Evolutionary conservation across 2,329 filamentous ascomycete species (phyloP).

Genomic region (Colletotrichum incanum): DNA sequence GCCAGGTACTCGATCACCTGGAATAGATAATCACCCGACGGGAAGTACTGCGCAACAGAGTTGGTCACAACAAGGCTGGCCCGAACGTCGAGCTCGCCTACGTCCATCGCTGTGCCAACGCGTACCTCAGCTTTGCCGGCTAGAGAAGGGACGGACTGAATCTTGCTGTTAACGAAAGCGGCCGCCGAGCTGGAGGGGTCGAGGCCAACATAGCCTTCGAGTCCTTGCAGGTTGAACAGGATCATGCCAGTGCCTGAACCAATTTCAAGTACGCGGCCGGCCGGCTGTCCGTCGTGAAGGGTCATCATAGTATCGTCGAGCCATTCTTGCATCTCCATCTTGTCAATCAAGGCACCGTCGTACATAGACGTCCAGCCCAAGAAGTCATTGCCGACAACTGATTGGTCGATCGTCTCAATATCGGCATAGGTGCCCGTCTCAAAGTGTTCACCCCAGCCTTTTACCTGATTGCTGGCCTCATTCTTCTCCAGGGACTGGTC

Average conservation of each 20-base stretch:
- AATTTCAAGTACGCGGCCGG: conserved; percentile 48
- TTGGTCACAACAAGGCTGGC: conserved; percentile 40
- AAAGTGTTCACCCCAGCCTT: conserved; percentile 45
- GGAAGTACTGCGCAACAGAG: conserved; percentile 51
- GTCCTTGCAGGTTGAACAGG: conserved; percentile 48
- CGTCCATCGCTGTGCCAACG: conserved; percentile 45
- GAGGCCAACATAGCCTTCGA: conserved; percentile 49
- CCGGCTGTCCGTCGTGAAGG: conserved; percentile 11
- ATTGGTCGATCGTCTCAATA: conserved; percentile 36
- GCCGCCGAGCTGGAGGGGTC: conserved; percentile 48
- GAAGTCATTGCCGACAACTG: conserved; percentile 48
- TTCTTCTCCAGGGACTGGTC: conserved; percentile 14
- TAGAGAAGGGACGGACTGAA: conserved; percentile 33
- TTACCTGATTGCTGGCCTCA: conserved; percentile 39
- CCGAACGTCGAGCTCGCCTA: background rate
- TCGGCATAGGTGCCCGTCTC: conserved; percentile 42
- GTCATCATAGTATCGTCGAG: conserved; percentile 50
- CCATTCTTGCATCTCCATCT: conserved; percentile 52
- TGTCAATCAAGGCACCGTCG: conserved; percentile 48
- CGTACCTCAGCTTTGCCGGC: conserved; percentile 43
- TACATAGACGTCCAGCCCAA: conserved; percentile 53
- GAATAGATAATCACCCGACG: conserved; percentile 45
- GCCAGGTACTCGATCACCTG: conserved; percentile 42
- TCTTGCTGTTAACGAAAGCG: conserved; percentile 43
- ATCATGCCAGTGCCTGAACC: conserved; percentile 53